Evolutionary conservation across 768 basidiomycete genomes (phyloP).

Genomic region (Lactarius deliciosus): DNA sequence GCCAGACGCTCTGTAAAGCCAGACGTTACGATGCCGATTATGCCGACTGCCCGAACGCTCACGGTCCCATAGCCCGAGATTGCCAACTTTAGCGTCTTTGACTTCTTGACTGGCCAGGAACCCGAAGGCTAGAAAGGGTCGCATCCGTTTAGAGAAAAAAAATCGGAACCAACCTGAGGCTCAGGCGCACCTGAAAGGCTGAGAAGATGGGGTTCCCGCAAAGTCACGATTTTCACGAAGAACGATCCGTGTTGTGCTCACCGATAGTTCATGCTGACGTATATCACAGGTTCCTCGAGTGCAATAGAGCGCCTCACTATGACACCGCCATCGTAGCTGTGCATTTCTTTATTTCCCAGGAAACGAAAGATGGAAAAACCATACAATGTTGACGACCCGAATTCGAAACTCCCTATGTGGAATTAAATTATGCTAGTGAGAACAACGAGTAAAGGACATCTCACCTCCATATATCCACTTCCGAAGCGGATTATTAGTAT

Average conservation of each 20-base stretch:
- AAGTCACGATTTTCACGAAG: too few species aligned
- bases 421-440: not conserved
- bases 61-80: constrained; percentile 66
- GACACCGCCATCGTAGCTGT: constrained; percentile 4
- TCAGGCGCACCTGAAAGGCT: constrained; percentile 17
- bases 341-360: not conserved
- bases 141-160: not conserved
- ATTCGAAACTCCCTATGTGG: constrained; percentile 5
- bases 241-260: not conserved
- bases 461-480: constrained; percentile 33
- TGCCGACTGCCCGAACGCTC: constrained; percentile 29
- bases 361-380: not conserved
- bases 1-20: constrained; percentile 49
- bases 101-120: constrained; percentile 54
- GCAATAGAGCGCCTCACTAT: constrained; percentile 32
- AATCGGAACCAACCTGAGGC: too few species aligned
- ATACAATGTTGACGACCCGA: not conserved
- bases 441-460: not conserved
- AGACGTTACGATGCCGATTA: not conserved
- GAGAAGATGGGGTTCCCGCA: not conserved
- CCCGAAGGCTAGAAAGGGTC: constrained; percentile 43
- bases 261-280: constrained; percentile 35
- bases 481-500: not conserved
- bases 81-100: constrained; percentile 51
- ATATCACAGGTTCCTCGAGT: constrained; percentile 31